phyloP scores from a whole-genome alignment of 2,329 filamentous ascomycete species.

The Colletotrichum ledebouriae region DNA sequence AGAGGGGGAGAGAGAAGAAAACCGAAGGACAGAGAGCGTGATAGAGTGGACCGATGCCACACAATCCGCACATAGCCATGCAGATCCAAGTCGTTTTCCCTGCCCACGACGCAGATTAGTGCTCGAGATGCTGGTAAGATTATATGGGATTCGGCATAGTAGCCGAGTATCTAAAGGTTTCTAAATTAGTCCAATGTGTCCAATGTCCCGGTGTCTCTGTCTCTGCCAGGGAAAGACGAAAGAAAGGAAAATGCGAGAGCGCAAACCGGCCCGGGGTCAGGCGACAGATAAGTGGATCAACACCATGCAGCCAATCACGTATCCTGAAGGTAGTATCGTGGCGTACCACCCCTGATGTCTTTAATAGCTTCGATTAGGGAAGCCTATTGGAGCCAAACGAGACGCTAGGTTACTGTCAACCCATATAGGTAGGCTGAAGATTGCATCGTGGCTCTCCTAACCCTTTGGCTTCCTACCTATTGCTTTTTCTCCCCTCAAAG shows the following conservation, averaged over 20 bases:
- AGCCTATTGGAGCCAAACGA: slow-evolving; percentile 11
- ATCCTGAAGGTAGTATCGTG: slow-evolving; percentile 16
- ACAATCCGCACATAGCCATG: slow-evolving; percentile 4
- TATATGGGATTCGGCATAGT: slow-evolving; percentile 20
- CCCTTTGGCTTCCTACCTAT: not conserved
- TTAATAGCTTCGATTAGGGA: slow-evolving; percentile 21
- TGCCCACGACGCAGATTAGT: slow-evolving; percentile 2
- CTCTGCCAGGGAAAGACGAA: slow-evolving; percentile 14
- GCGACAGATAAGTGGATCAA: slow-evolving; percentile 26
- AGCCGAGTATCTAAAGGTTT: slow-evolving; percentile 8
- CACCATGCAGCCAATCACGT: slow-evolving; percentile 19
- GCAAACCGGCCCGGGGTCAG: slow-evolving; percentile 27
- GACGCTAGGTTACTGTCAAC: slow-evolving; percentile 9
- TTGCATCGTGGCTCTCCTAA: slow-evolving; percentile 2
- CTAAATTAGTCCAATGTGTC: slow-evolving; percentile 16
- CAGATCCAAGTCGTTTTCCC: not conserved
- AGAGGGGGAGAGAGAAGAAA: not conserved
- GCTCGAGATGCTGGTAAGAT: slow-evolving; percentile 8
- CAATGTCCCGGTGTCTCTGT: slow-evolving; percentile 18
- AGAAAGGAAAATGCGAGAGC: not conserved
- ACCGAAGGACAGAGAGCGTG: slow-evolving; percentile 2
- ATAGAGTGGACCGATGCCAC: slow-evolving; percentile 16
- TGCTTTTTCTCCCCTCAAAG: not conserved
- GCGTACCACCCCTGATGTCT: slow-evolving; percentile 23
- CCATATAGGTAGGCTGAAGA: not conserved